A percentile compares a stretch with the other conserved stretches of the same genome.
phyloP scores from a whole-genome alignment of 2,329 filamentous ascomycete genomes.

The Ceratocystis alfenasii region DNA sequence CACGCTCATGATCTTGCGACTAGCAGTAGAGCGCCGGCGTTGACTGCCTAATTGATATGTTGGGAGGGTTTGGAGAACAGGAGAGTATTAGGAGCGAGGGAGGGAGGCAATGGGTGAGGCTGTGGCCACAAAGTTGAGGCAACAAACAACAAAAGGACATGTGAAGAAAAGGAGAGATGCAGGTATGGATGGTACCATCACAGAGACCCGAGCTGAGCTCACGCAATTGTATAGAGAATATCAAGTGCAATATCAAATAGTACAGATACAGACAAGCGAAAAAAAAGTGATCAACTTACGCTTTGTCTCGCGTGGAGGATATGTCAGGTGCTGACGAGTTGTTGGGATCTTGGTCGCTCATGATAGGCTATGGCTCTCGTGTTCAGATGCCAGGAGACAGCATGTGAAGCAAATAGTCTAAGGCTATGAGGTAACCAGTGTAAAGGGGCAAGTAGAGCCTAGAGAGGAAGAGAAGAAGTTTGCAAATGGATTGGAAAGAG shows the following conservation, averaged over 20 bases:
- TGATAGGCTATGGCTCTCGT: conserved; percentile 8
- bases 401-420: background rate
- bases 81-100: background rate
- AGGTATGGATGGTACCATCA: background rate
- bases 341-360: conserved; percentile 17
- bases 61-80: background rate
- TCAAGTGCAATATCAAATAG: too few species aligned
- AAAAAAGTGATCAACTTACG: conserved; percentile 17
- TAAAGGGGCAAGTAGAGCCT: background rate
- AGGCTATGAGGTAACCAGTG: background rate
- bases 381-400: conserved; percentile 1
- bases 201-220: background rate
- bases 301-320: conserved; percentile 11
- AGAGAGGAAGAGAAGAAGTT: conserved; percentile 1
- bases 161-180: background rate
- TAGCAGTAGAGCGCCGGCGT: background rate
- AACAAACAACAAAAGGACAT: background rate
- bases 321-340: conserved; percentile 9
- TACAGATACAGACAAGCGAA: too few species aligned
- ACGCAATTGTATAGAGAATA: background rate
- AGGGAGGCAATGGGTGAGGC: conserved; percentile 3
- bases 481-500: conserved; percentile 4
- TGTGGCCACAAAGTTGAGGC: conserved; percentile 3
- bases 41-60: background rate
- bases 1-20: background rate